Evolutionary conservation across 1,284 basidiomycete species (phyloP), one percentile per base, ranked within the genome.

Genomic region (Anthracocystis setariae): DNA sequence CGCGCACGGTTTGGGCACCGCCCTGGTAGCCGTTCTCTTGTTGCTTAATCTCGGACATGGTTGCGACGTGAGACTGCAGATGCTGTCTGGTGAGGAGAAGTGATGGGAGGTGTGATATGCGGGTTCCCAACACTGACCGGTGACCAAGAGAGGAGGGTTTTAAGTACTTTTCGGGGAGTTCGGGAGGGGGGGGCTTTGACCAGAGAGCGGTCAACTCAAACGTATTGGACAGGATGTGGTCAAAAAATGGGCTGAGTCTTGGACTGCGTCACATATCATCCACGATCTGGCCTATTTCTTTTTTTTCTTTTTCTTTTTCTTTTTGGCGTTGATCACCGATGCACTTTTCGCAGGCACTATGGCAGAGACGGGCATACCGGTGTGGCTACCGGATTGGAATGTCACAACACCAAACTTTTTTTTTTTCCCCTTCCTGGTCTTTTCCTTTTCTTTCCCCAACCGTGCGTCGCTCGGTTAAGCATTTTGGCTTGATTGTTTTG

Each of bases 11-110:
- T 15, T 46, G 51, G 8, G 42, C 50, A 24, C 73, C 74, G 17
- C 74, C 74, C 44, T 73, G 65, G 66, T 72, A 77, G 61, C 68
- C 74, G 53, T 68, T 69, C 33, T 74, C 74, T 24, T 53, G 53
- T 24, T 69, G 49, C 57, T 74, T 74, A 59, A 69, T 61, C 45
- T 72, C 69, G 29, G 69, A 72, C 69, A 72, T 71, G 2, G 46
- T 42, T 38, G 24, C 21, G 46, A 25, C 8, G 23, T 9, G 21
- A 21, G 39, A 42, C 13, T 38, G 39, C 9, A 29, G 53, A 7
- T 32, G 42, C 12, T 33, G n/a, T 24, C 24, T 20, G 20, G 46
- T 18, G 5, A 12, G 13, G 23, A 17, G 8, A 21, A n/a, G 2
- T 29, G 29, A 29, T n/a, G n/a, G n/a, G n/a, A n/a, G n/a, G n/a